A percentile compares a stretch with the other conserved stretches of the same genome.
phyloP scores from a whole-genome alignment of 768 basidiomycete genomes.

The Rhizopogon rudus region DNA sequence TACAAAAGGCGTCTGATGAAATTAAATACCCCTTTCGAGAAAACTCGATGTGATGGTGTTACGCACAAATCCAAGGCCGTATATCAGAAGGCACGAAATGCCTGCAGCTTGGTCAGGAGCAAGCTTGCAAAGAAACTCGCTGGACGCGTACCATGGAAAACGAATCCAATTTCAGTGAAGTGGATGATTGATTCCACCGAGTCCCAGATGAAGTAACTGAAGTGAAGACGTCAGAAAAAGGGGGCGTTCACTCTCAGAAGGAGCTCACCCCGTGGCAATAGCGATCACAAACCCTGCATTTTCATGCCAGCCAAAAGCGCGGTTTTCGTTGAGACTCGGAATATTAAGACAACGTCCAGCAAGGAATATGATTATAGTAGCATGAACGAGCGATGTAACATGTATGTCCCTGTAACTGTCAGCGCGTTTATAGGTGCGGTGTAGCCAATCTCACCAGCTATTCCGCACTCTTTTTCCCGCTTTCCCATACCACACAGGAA shows the following conservation, averaged over 20 bases:
- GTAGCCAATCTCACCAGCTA: conserved; percentile 47
- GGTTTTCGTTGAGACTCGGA: conserved; percentile 48
- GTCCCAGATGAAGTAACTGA: conserved; percentile 84
- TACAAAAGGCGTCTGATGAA: conserved; percentile 59
- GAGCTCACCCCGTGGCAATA: conserved; percentile 64
- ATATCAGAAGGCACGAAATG: conserved; percentile 60
- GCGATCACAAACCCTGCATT: conserved; percentile 54
- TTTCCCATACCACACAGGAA: conserved; percentile 44
- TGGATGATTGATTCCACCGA: conserved; percentile 63
- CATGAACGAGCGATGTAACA: conserved; percentile 70
- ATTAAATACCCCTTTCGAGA: background rate
- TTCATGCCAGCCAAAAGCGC: conserved; percentile 73
- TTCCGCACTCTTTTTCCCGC: conserved; percentile 44
- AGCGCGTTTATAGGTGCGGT: background rate
- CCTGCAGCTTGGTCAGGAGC: conserved; percentile 30
- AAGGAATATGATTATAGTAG: conserved; percentile 60
- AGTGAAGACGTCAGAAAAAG: background rate
- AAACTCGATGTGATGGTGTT: background rate
- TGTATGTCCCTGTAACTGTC: conserved; percentile 52
- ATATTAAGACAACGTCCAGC: conserved; percentile 49
- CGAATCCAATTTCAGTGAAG: conserved; percentile 68
- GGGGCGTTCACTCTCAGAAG: background rate
- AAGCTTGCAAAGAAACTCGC: background rate
- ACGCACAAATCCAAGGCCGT: conserved; percentile 66
- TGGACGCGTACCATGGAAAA: conserved; percentile 57